phyloP scores from a whole-genome alignment of 2,329 filamentous ascomycete species.

The Colletotrichum somersetense region DNA sequence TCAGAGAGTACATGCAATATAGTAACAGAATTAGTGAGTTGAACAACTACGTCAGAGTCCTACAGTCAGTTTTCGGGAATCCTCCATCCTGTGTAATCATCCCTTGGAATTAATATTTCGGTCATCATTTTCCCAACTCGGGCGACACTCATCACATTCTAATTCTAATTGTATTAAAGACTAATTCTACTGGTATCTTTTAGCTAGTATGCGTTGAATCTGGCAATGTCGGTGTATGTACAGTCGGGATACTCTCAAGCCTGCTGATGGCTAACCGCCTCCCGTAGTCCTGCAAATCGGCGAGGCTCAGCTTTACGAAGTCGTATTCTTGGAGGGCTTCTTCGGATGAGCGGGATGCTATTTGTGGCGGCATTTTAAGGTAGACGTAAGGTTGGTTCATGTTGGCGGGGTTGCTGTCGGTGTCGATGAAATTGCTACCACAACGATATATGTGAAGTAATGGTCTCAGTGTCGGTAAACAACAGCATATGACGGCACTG shows the following conservation, averaged over 20 bases:
- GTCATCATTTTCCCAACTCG: neutral
- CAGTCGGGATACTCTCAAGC: neutral
- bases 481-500: constrained; percentile 17
- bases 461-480: constrained; percentile 8
- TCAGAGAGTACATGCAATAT: neutral
- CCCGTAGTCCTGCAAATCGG: constrained; percentile 10
- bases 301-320: constrained; percentile 10
- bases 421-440: neutral
- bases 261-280: neutral
- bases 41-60: neutral
- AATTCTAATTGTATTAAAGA: neutral
- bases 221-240: neutral
- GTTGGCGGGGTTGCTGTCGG: neutral
- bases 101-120: neutral
- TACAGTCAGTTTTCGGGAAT: accelerated
- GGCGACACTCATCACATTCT: neutral
- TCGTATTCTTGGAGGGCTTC: constrained; percentile 8
- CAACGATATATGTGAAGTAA: constrained; percentile 10
- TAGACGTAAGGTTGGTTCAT: neutral
- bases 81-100: neutral
- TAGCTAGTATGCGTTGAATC: neutral
- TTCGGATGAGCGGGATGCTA: constrained; percentile 20
- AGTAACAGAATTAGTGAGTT: neutral
- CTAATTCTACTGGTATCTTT: neutral
- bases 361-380: constrained; percentile 12